Evolutionary conservation across 208 protist species (phyloP), one percentile per base, ranked within the genome.

Genomic region (Trypanosoma platydactyli): DNA sequence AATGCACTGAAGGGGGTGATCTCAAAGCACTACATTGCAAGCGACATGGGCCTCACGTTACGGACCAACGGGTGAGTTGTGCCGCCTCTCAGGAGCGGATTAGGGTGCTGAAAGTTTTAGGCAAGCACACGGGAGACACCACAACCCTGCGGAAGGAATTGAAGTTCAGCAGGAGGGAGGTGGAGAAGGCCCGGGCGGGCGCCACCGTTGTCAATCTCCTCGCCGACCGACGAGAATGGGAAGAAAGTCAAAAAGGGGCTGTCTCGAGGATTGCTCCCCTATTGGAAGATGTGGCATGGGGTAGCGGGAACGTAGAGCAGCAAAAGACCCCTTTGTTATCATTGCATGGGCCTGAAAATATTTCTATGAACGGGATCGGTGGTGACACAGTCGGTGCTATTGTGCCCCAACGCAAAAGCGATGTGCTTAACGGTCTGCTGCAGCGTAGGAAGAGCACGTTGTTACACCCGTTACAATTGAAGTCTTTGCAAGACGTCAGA

Each of bases 201-300:
- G 24, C 22, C 2, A 57, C 38, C 18, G 16, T 48, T 45, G 3
- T 45, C n/a, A 29, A 40, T 29, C 1, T 40, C 15, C 46, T 54
- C 18, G n/a, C 24, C 15, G 25, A 52, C 29, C 4, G 44, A 45
- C 46, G 15, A 35, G 20, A 13, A 40, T 4, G 40, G 6, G 25
- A 63, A 50, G 24, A 62, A 30, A 11, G 9, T 9, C 33, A 38
- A 64, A 53, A 20, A 29, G 4, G 22, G 5, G 33, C 15, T 22
- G 56, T 25, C 5, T 27, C 18, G 11, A 5, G 20, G 44, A 25
- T 12, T 5, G 9, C 3, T 24, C 35, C n/a, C 22, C 54, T 40
- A 20, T 2, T 7, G 30, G 59, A 64, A 15, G 48, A 64, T 30
- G 48, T 66, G 41, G 59, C 53, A 13, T 68, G 63, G 63, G 29